Evolutionary conservation across 2,329 filamentous ascomycete species (phyloP).

Genomic region (Colletotrichum liaoningense): DNA sequence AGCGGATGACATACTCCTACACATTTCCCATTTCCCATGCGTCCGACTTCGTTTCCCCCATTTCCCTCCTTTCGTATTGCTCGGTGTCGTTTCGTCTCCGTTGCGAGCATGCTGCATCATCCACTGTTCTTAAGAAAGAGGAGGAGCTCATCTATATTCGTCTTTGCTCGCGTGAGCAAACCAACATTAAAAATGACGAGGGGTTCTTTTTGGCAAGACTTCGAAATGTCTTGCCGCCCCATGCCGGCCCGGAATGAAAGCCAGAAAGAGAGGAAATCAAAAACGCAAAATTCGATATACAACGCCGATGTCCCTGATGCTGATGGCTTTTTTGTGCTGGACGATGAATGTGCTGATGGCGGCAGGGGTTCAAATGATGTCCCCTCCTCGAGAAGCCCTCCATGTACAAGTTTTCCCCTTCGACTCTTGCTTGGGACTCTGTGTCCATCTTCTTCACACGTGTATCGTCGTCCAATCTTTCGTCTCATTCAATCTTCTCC

Average conservation of each 20-base stretch:
- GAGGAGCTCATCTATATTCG: conserved; percentile 16
- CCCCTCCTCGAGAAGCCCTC: neutral
- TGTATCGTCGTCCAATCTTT: neutral
- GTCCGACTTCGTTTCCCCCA: conserved; percentile 11
- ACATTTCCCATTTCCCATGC: conserved; percentile 24
- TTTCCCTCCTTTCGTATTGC: neutral
- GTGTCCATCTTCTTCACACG: conserved; percentile 19
- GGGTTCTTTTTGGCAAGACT: neutral
- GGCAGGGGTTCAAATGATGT: neutral
- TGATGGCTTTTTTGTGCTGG: conserved; percentile 24
- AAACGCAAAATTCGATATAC: conserved; percentile 24
- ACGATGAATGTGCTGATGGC: conserved; percentile 19
- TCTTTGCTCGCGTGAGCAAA: conserved; percentile 20
- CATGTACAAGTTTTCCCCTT: conserved; percentile 20
- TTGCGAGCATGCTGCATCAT: neutral
- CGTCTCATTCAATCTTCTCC: neutral
- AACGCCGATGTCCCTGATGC: conserved; percentile 35
- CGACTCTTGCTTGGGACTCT: neutral
- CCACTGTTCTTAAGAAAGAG: neutral
- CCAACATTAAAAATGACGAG: conserved; percentile 33
- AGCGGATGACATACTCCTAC: conserved; percentile 27
- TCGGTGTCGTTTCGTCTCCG: neutral
- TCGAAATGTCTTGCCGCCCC: conserved; percentile 1
- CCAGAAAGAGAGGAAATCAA: conserved; percentile 15
- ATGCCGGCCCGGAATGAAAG: conserved; percentile 26